phyloP scores from a whole-genome alignment of 1,284 basidiomycete genomes.

The Boletus smithii region DNA sequence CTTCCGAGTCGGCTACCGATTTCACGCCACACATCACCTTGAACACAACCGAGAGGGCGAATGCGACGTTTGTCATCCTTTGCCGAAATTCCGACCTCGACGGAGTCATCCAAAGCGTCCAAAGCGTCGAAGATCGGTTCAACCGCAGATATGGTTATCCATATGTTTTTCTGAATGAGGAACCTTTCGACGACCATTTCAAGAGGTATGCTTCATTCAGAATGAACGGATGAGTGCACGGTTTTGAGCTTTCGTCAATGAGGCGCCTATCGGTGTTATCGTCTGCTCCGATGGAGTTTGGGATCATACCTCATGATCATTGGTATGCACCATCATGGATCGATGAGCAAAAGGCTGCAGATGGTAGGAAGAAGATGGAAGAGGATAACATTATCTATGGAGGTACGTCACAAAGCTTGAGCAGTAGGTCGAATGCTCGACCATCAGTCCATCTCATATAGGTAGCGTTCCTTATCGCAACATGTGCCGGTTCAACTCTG shows the following conservation, averaged over 20 bases:
- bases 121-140: constrained; percentile 57
- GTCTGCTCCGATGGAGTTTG: constrained; percentile 60
- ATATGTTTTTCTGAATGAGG: constrained; percentile 72
- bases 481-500: constrained; percentile 84
- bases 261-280: constrained; percentile 56
- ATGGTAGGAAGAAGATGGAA: constrained; percentile 58
- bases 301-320: constrained; percentile 65
- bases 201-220: constrained; percentile 43
- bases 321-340: constrained; percentile 85
- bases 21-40: background rate
- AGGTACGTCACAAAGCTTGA: constrained; percentile 35
- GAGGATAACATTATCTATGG: constrained; percentile 67
- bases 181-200: constrained; percentile 65
- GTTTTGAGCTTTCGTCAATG: constrained; percentile 24
- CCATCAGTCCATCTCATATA: constrained; percentile 19
- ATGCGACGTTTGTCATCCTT: constrained; percentile 32
- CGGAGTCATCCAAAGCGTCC: constrained; percentile 52
- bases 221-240: constrained; percentile 5
- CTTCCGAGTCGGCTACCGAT: background rate
- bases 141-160: constrained; percentile 64
- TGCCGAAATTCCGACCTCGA: constrained; percentile 45
- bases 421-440: background rate
- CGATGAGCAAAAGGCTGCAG: constrained; percentile 64
- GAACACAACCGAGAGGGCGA: constrained; percentile 17
- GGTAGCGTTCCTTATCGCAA: constrained; percentile 60